A percentile compares a stretch with the other conserved stretches of the same genome.
phyloP scores from a whole-genome alignment of 495 filamentous ascomycete species.

The Talaromyces adpressus region DNA sequence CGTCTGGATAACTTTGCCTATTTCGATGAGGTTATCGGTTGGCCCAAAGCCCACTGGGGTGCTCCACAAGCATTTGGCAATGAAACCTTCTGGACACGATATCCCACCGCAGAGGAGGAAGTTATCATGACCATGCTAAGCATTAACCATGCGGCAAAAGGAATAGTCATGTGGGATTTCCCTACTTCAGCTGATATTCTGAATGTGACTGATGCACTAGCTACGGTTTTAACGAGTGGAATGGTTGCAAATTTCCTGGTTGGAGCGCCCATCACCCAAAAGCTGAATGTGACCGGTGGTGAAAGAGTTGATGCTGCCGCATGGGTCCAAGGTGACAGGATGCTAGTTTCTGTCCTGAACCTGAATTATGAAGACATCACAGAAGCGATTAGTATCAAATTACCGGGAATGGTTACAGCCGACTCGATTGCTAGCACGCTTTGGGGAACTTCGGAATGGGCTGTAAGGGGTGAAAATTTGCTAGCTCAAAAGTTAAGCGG shows the following conservation, averaged over 20 bases:
- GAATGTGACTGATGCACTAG: constrained; percentile 16
- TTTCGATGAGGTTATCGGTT: constrained; percentile 35
- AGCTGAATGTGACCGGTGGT: neutral
- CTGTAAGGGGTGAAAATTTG: neutral
- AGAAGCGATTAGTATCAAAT: neutral
- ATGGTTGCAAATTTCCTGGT: constrained; percentile 14
- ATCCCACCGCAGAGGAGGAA: constrained; percentile 48
- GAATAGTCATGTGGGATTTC: constrained; percentile 31
- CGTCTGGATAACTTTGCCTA: constrained; percentile 43
- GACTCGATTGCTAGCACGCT: neutral
- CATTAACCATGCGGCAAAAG: constrained; percentile 58
- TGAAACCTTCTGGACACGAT: constrained; percentile 52
- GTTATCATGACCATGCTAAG: constrained; percentile 52
- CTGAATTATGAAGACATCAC: neutral
- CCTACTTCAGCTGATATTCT: constrained; percentile 18
- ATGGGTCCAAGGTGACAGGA: neutral
- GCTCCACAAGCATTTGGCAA: constrained; percentile 60
- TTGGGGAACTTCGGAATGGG: neutral
- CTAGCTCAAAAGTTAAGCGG: too few species aligned
- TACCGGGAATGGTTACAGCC: neutral
- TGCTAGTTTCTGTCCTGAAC: constrained; percentile 5
- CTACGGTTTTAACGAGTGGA: constrained; percentile 13
- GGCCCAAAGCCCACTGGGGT: constrained; percentile 49
- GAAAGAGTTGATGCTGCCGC: constrained; percentile 2
- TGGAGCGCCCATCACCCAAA: neutral